Conservation (phyloP, 164 flowering plant genomes). For the Vitis rotundifolia region DNA sequence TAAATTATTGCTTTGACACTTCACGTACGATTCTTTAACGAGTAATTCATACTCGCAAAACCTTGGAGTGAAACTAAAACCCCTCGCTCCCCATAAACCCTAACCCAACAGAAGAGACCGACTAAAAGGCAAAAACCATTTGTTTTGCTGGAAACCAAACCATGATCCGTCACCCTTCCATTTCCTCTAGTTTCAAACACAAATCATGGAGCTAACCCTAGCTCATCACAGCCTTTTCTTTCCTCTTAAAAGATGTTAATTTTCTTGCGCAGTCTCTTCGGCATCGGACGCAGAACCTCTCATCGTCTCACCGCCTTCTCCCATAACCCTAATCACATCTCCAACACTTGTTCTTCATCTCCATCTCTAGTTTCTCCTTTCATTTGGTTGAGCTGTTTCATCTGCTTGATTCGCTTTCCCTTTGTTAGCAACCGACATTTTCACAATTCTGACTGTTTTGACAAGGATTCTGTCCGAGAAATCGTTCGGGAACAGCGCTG, state of each 20-base stretch:
- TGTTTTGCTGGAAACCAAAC: too few species aligned
- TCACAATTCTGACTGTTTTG: conserved; percentile 13
- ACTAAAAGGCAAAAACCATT: too few species aligned
- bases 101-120: neutral
- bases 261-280: conserved; percentile 37
- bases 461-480: conserved; percentile 33
- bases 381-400: conserved; percentile 35
- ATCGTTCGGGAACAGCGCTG: conserved; percentile 46
- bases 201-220: conserved; percentile 11
- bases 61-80: too few species aligned
- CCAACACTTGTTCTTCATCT: neutral
- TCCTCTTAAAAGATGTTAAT: conserved; percentile 34
- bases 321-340: neutral
- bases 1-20: too few species aligned
- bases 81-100: neutral
- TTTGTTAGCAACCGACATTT: conserved; percentile 20
- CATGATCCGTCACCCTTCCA: too few species aligned
- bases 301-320: conserved; percentile 23
- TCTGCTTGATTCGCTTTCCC: conserved; percentile 31
- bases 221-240: neutral
- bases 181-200: too few species aligned
- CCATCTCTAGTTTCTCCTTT: conserved; percentile 14
- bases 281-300: conserved; percentile 25
- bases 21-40: too few species aligned
- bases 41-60: too few species aligned